A percentile compares a stretch with the other conserved stretches of the same genome.
phyloP scores from a whole-genome alignment of 164 flowering plant genomes.

The Berberis thunbergii region DNA sequence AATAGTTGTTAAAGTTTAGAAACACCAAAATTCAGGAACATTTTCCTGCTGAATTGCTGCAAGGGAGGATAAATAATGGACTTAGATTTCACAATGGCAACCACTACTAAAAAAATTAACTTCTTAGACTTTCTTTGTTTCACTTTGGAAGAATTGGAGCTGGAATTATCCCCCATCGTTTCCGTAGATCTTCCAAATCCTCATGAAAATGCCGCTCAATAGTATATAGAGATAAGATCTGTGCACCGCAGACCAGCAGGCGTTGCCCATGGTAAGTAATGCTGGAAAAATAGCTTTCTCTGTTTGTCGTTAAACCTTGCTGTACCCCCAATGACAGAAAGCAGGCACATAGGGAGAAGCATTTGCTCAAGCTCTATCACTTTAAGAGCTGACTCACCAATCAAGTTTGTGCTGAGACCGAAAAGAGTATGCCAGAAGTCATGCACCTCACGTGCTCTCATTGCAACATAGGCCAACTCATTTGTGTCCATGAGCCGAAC shows the following conservation, averaged over 20 bases:
- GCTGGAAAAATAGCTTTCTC: conserved; percentile 58
- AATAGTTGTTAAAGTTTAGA: too few species aligned
- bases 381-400: conserved; percentile 91
- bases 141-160: conserved; percentile 36
- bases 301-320: conserved; percentile 63
- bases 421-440: conserved; percentile 97
- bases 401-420: conserved; percentile 79
- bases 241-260: conserved; percentile 56
- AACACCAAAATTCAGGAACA: too few species aligned
- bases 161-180: conserved; percentile 67
- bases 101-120: background rate
- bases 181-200: conserved; percentile 71
- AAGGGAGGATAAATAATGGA: too few species aligned
- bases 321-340: conserved; percentile 80
- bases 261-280: conserved; percentile 82
- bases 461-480: conserved; percentile 82
- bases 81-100: too few species aligned
- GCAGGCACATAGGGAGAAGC: conserved; percentile 85
- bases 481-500: conserved; percentile 90
- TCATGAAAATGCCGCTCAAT: conserved; percentile 79
- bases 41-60: too few species aligned
- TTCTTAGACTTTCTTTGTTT: background rate
- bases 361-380: conserved; percentile 78
- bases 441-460: conserved; percentile 88
- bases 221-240: conserved; percentile 83